A percentile compares a stretch with the other conserved stretches of the same genome.
These are phyloP conservation scores for Melaleuca quinquenervia DNA, from an alignment of 345 rosid species.

Conservation along the genomic window DNA sequence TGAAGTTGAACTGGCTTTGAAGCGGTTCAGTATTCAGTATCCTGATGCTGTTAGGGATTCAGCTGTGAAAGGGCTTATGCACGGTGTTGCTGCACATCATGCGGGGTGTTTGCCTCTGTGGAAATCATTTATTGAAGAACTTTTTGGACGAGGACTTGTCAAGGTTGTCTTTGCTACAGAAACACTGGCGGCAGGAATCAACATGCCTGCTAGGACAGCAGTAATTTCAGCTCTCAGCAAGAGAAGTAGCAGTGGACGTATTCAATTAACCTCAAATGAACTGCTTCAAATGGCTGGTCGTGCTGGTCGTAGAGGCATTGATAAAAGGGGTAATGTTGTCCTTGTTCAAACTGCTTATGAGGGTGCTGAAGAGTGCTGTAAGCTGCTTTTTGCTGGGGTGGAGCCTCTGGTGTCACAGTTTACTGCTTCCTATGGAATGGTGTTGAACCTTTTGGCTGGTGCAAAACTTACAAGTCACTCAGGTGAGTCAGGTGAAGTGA, in stretches of 20 bases:
- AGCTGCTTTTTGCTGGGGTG: conserved; percentile 75
- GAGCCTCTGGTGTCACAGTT: conserved; percentile 92
- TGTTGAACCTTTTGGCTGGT: conserved; percentile 82
- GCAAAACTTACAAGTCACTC: conserved; percentile 51
- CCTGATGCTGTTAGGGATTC: conserved; percentile 92
- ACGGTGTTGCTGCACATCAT: conserved; percentile 93
- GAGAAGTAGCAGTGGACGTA: conserved; percentile 61
- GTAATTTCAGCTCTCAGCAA: conserved; percentile 77
- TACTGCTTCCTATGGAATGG: conserved; percentile 99
- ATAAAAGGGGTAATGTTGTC: conserved; percentile 75
- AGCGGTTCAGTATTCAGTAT: conserved; percentile 63
- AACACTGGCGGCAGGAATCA: conserved; percentile 95
- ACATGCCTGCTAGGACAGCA: conserved; percentile 97
- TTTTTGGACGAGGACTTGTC: conserved; percentile 83
- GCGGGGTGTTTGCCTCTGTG: conserved; percentile 97
- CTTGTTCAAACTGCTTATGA: conserved; percentile 72
- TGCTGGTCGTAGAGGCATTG: conserved; percentile 96
- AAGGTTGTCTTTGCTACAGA: conserved; percentile 96
- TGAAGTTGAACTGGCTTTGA: conserved; percentile 86
- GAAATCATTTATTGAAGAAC: conserved; percentile 88
- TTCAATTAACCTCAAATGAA: conserved; percentile 74
- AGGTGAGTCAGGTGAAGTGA: conserved; percentile 36
- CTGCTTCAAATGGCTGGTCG: conserved; percentile 97
- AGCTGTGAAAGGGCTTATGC: conserved; percentile 72
- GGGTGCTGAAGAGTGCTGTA: conserved; percentile 92